Base-by-base conservation (phyloP, 148 eudicot genomes). In the Chenopodium suecicum region DNA sequence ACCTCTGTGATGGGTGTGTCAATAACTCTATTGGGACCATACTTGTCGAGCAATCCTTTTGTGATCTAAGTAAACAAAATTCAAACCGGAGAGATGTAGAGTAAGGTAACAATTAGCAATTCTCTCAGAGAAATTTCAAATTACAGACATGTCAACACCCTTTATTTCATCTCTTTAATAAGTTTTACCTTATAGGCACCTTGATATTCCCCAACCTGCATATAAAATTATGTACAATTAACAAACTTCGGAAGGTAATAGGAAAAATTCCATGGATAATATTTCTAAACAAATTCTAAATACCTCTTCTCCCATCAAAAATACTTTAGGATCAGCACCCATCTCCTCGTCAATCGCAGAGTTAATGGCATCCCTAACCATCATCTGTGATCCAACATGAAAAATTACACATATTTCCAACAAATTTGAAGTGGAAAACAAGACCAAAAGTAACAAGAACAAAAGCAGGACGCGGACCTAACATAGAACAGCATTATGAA, bases 1-100 rank as follows among this genome's bases (percentile, higher is more conserved):
- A 91, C 98, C 98, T 94, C 98, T 44, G 98, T 94, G n/a, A 94
- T 94, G 19, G 98, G 98, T 60, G 98, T 94, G 77, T 94, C 98
- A 78, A 91, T 34, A 80, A 94, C 97, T 86, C 97, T 89, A 65
- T 91, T 88, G 1, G 98, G 97, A 71, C 98, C 98, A 67, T 90
- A 92, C 86, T 94, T 94, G 31, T 91, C 93, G 74, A 94, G 73
- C 14, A 94, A 85, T 75, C 98, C 94, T 84, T 89, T 94, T 23
- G 98, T 58, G 41, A 94, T 88, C 98, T 94, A 76, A 69, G 31
- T 27, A 71, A 25, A 47, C 20, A 22, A 65, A 44, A 25, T 1
- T 70, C 58, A 73, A 77, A 69, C 14, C 3, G 31, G 13, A n/a
- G 50, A 22, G 17, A 3, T 71, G 27, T 50, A 14, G 9, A 32